Conservation (phyloP, 1,284 basidiomycete genomes). For the Cystobasidiaceae sp. region DNA sequence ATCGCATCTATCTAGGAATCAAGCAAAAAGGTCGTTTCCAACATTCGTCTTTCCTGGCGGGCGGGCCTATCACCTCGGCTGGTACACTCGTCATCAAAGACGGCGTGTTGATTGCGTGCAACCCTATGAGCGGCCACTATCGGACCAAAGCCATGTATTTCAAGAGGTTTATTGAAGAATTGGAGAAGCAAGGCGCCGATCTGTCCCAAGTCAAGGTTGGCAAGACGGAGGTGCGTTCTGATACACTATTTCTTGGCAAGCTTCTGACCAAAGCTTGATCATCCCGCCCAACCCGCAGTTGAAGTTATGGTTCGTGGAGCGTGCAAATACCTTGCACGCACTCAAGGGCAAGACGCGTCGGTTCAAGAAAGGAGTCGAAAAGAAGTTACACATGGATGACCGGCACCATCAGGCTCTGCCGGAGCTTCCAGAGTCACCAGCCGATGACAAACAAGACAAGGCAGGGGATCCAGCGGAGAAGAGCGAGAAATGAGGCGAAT, state of each 20-base stretch:
- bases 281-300: not conserved
- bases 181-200: slow-evolving; percentile 59
- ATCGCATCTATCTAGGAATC: slow-evolving; percentile 66
- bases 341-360: slow-evolving; percentile 22
- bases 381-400: slow-evolving; percentile 19
- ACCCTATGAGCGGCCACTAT: slow-evolving; percentile 66
- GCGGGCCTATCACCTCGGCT: slow-evolving; percentile 54
- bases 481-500: not conserved
- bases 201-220: slow-evolving; percentile 45
- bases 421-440: not conserved
- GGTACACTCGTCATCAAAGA: slow-evolving; percentile 60
- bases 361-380: slow-evolving; percentile 9
- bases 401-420: not conserved
- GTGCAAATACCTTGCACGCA: slow-evolving; percentile 19
- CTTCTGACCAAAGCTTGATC: not conserved
- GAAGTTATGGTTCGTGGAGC: slow-evolving; percentile 28
- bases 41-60: slow-evolving; percentile 62
- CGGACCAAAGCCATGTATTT: slow-evolving; percentile 44
- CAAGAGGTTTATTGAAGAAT: slow-evolving; percentile 43
- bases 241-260: not conserved
- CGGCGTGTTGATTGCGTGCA: slow-evolving; percentile 60
- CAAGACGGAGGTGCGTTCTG: slow-evolving; percentile 17
- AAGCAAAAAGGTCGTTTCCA: slow-evolving; percentile 63
- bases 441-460: not conserved
- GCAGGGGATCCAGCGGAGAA: not conserved